Conservation (phyloP, 441 rosid genomes). For the Aquilaria agallochum region DNA sequence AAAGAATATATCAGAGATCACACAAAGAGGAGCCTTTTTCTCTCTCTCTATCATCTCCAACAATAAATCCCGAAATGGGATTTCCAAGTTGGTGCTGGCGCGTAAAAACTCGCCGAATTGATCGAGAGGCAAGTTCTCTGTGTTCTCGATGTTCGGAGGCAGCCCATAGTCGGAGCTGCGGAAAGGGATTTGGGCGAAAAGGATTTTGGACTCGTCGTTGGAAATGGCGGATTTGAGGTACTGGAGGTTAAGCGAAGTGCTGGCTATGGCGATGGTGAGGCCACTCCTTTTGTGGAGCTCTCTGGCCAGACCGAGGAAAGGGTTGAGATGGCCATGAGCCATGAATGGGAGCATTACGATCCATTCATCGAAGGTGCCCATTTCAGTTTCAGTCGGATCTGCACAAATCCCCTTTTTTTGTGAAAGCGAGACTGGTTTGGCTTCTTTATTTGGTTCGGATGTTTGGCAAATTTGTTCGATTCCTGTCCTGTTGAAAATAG, state of each 20-base stretch:
- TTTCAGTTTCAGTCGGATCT: no score
- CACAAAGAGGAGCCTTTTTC: constrained; percentile 33
- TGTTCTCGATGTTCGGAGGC: constrained; percentile 37
- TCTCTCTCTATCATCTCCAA: constrained; percentile 16
- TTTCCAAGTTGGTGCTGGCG: constrained; percentile 17
- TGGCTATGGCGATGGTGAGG: constrained; percentile 34
- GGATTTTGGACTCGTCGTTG: not conserved
- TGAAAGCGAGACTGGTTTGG: no score
- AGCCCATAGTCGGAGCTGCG: constrained; percentile 25
- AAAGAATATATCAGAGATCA: constrained; percentile 32
- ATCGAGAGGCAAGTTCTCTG: constrained; percentile 32
- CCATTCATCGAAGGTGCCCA: no score
- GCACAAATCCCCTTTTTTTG: no score
- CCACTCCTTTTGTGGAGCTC: constrained; percentile 23
- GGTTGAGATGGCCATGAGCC: constrained; percentile 64
- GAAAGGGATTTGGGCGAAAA: constrained; percentile 33
- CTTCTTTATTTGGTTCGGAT: no score
- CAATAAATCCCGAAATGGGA: constrained; percentile 23
- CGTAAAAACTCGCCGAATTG: constrained; percentile 7
- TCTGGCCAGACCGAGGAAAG: constrained; percentile 38
- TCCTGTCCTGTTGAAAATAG: no score
- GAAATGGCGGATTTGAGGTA: constrained; percentile 30
- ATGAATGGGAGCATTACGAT: constrained; percentile 42
- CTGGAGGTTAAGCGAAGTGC: constrained; percentile 36
- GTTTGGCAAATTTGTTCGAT: no score